Conservation (phyloP, 148 eudicot species). For the Oxyria digyna region DNA sequence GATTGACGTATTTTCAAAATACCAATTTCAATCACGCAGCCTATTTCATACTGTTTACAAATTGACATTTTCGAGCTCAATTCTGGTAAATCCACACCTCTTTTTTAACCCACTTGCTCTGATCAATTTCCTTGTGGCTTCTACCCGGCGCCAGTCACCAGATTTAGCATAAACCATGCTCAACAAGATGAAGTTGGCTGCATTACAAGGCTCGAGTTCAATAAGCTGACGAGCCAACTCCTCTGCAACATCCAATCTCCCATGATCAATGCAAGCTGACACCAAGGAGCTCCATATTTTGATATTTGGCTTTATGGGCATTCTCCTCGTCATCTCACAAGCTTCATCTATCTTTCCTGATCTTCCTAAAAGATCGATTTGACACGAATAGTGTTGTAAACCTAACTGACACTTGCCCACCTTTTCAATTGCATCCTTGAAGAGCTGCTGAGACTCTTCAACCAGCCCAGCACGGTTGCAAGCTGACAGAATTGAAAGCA, state of each 20-base stretch:
- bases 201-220: slow-evolving; percentile 25
- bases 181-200: slow-evolving; percentile 30
- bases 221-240: slow-evolving; percentile 21
- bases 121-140: slow-evolving; percentile 25
- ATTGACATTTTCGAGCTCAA: slow-evolving; percentile 12
- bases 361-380: slow-evolving; percentile 35
- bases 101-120: slow-evolving; percentile 20
- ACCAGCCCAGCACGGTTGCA: slow-evolving; percentile 40
- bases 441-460: slow-evolving; percentile 27
- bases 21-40: too few species aligned
- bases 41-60: slow-evolving; percentile 3
- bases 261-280: slow-evolving; percentile 36
- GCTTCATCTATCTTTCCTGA: slow-evolving; percentile 42
- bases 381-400: slow-evolving; percentile 39
- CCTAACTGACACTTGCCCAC: background rate
- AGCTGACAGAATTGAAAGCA: slow-evolving; percentile 31
- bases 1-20: too few species aligned
- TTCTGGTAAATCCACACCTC: slow-evolving; percentile 26
- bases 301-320: slow-evolving; percentile 31
- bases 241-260: slow-evolving; percentile 32
- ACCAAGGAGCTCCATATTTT: slow-evolving; percentile 37
- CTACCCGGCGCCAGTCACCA: slow-evolving; percentile 34
- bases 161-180: slow-evolving; percentile 34
- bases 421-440: slow-evolving; percentile 15
- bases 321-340: slow-evolving; percentile 21